A percentile compares a stretch with the other conserved stretches of the same genome.
Conservation (phyloP, 805 yeast genomes). For the Hanseniaspora pseudoguilliermondii region DNA sequence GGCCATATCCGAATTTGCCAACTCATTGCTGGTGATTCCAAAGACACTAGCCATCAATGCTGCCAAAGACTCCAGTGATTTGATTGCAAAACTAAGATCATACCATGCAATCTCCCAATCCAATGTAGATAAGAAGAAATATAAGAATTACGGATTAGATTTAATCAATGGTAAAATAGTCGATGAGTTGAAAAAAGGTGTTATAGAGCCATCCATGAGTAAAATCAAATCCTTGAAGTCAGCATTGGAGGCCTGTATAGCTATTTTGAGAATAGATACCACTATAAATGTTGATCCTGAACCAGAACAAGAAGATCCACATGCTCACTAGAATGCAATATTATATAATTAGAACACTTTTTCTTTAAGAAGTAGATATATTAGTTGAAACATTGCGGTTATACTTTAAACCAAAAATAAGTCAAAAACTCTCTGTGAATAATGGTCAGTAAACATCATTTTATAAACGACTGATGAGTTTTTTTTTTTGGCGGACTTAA, state of each 20-base stretch:
- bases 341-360: not conserved
- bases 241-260: slow-evolving; percentile 96
- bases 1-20: slow-evolving; percentile 95
- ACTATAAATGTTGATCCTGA: slow-evolving; percentile 97
- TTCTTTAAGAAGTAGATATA: not conserved
- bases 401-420: too few species aligned
- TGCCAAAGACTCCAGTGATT: slow-evolving; percentile 90
- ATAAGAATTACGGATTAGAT: slow-evolving; percentile 87
- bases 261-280: slow-evolving; percentile 93
- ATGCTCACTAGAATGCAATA: slow-evolving; percentile 43
- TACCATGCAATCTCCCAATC: slow-evolving; percentile 91
- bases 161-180: slow-evolving; percentile 82
- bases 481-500: too few species aligned
- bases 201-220: slow-evolving; percentile 87
- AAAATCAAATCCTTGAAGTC: slow-evolving; percentile 86
- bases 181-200: slow-evolving; percentile 73
- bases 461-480: too few species aligned
- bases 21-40: slow-evolving; percentile 79
- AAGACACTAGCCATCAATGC: slow-evolving; percentile 95
- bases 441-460: too few species aligned
- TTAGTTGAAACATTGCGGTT: too few species aligned
- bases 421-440: too few species aligned
- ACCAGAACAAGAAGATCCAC: slow-evolving; percentile 81
- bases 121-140: slow-evolving; percentile 71
- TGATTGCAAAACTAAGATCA: slow-evolving; percentile 88